Percentiles rank a stretch among this genome's conserved stretches.
These are phyloP conservation scores for Nicotiana attenuata DNA, from an alignment of 257 asterid species.

Conservation along the genomic window DNA sequence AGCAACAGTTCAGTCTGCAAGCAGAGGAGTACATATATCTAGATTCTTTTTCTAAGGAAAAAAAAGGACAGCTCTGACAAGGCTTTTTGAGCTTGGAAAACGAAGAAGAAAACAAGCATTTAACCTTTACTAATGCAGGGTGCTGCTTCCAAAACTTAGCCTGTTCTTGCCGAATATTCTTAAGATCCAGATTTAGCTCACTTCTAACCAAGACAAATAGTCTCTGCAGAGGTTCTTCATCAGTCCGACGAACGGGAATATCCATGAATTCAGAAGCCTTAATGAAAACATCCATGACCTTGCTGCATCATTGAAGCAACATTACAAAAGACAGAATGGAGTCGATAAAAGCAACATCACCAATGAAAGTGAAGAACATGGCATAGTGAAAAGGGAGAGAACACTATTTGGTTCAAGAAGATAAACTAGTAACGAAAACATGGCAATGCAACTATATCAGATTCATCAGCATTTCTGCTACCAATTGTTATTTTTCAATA, in stretches of 20 bases:
- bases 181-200: slow-evolving; percentile 90
- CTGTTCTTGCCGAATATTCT: slow-evolving; percentile 91
- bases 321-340: slow-evolving; percentile 11
- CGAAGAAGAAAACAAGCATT: slow-evolving; percentile 5
- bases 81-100: slow-evolving; percentile 19
- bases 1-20: slow-evolving; percentile 88
- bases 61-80: slow-evolving; percentile 6
- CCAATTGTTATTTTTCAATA: neutral
- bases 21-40: slow-evolving; percentile 15
- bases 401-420: neutral
- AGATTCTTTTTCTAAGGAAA: neutral
- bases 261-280: slow-evolving; percentile 98
- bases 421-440: neutral
- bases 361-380: neutral
- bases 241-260: slow-evolving; percentile 92
- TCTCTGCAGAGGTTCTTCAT: slow-evolving; percentile 95
- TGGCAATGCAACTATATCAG: neutral
- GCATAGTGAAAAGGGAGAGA: neutral
- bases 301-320: slow-evolving; percentile 53
- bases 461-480: neutral
- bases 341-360: neutral
- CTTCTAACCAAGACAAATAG: slow-evolving; percentile 87
- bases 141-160: slow-evolving; percentile 97
- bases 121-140: slow-evolving; percentile 96
- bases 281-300: slow-evolving; percentile 90